Evolutionary conservation across 495 filamentous ascomycete genomes (phyloP), one percentile per base, ranked within the genome.

Genomic region (Penicillium longicatenatum): DNA sequence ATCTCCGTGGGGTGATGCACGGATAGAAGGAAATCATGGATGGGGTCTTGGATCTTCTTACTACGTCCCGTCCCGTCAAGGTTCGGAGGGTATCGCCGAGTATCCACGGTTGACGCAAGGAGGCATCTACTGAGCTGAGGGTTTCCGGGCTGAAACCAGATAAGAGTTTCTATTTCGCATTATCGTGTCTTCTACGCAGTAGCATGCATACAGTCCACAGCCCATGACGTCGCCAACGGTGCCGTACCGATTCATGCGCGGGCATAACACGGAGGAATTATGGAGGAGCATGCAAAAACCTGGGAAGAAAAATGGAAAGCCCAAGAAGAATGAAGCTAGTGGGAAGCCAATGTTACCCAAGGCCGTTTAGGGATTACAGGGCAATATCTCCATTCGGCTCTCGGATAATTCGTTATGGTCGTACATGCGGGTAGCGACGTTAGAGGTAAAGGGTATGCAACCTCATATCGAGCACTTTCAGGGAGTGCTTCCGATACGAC

Each of bases 1-100:
- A 51, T 51, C 49, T 29, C 41, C 24, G 41, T 41, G 11, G n/a
- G 8, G 22, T 42, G 21, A 26, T 42, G 19, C 20, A 43, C 22
- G 6, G n/a, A 29, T 21, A 19, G 21, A n/a, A 6, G 53, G 53
- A 45, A 29, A 57, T 44, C 9, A 41, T 12, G 22, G 22, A 33
- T 16, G 20, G 33, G 10, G 50, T 29, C 62, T 55, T 67, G 66
- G 66, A 67, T 67, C 64, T 46, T 54, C 45, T 30, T 47, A 22
- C 43, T 42, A 62, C 73, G 74, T 70, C 65, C 75, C 75, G 75
- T 72, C 72, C 75, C 75, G 75, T 78, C 71, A 76, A 78, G 75
- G 75, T 76, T 76, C 67, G 71, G 72, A 67, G 66, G 64, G 66
- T 64, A 67, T 73, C 69, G 64, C 59, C 64, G 58, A 69, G 39